Evolutionary conservation across 805 yeast species (phyloP).

Genomic region (Diddensiella transvaalensis): DNA sequence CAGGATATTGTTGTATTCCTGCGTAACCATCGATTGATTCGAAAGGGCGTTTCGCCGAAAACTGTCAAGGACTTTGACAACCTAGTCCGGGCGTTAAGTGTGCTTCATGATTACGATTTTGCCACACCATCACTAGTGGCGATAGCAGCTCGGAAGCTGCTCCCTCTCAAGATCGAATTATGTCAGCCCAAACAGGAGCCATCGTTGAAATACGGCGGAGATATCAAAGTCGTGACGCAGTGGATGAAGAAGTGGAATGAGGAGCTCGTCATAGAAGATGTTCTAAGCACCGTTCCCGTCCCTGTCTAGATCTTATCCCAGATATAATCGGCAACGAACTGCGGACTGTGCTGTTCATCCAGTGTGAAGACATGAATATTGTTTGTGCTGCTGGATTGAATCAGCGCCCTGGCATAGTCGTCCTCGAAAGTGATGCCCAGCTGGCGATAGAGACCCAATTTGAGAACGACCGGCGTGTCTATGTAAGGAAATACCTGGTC

Average conservation of each 20-base stretch:
- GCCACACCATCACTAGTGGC: conserved; percentile 54
- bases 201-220: conserved; percentile 55
- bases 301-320: conserved; percentile 38
- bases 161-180: conserved; percentile 47
- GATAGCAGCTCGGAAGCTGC: conserved; percentile 44
- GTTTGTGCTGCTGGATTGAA: conserved; percentile 19
- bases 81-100: conserved; percentile 41
- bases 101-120: conserved; percentile 38
- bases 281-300: conserved; percentile 47
- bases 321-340: conserved; percentile 60
- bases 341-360: conserved; percentile 54
- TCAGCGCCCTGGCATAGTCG: conserved; percentile 20
- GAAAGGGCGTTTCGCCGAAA: conserved; percentile 49
- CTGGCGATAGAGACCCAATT: conserved; percentile 24
- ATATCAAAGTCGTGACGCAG: conserved; percentile 39
- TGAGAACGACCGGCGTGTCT: conserved; percentile 21
- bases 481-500: conserved; percentile 15
- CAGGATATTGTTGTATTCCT: conserved; percentile 53
- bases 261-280: conserved; percentile 49
- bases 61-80: conserved; percentile 42
- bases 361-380: conserved; percentile 24
- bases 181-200: conserved; percentile 46
- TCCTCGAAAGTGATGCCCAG: conserved; percentile 24
- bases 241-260: conserved; percentile 45
- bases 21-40: conserved; percentile 51